These are phyloP conservation scores for Nepenthes alata DNA, from an alignment of 179 eudicot genomes.

Conservation along the genomic window DNA sequence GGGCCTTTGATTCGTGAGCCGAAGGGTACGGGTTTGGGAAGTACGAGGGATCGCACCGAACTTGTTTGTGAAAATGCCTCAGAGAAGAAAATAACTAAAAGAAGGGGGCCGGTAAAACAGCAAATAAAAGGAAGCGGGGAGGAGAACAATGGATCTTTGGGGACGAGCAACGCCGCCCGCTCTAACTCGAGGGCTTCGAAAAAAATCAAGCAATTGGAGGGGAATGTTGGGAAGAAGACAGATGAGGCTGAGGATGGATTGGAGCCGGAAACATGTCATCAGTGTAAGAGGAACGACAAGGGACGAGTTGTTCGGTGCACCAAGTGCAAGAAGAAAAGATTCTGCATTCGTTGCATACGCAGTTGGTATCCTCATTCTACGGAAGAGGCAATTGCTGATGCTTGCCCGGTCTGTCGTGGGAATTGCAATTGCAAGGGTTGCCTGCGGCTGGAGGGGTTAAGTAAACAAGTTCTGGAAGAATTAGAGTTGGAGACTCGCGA, in stretches of 20 bases:
- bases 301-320: conserved; percentile 24
- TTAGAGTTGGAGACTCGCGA: conserved; percentile 12
- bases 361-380: conserved; percentile 52
- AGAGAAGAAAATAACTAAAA: conserved; percentile 4
- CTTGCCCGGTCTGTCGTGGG: conserved; percentile 49
- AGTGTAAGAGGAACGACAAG: conserved; percentile 43
- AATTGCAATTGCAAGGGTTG: conserved; percentile 69
- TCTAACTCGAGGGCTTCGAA: neutral
- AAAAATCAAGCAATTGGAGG: no score
- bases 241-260: conserved; percentile 9
- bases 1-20: neutral
- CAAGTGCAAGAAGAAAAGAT: conserved; percentile 22
- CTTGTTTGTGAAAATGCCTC: conserved; percentile 29
- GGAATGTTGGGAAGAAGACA: neutral
- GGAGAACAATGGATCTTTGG: no score
- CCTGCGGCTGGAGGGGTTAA: conserved; percentile 32
- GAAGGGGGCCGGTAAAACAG: no score
- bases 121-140: no score
- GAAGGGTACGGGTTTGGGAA: neutral
- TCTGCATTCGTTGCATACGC: conserved; percentile 24
- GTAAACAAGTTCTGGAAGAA: conserved; percentile 11
- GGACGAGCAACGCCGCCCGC: no score
- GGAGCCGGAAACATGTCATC: conserved; percentile 26
- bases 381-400: conserved; percentile 37
- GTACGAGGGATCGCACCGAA: conserved; percentile 9